Conservation (phyloP, 192 early-diverging fungal genomes). For the Helicostylum pulchrum region DNA sequence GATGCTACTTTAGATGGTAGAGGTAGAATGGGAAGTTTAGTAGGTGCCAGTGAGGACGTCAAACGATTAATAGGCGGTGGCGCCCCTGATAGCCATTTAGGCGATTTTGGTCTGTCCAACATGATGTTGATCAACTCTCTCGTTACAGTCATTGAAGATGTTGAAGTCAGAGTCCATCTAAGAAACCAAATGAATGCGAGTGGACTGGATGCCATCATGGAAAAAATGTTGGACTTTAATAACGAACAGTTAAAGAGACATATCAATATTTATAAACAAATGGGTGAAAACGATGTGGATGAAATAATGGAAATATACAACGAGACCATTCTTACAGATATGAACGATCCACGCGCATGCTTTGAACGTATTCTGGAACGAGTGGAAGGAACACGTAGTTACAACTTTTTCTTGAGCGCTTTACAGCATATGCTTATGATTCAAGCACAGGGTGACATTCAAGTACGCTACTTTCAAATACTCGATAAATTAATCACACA, state of each 20-base stretch:
- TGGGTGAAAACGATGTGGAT: conserved; percentile 45
- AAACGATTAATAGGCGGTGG: conserved; percentile 53
- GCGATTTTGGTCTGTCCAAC: conserved; percentile 73
- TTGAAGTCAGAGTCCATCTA: conserved; percentile 69
- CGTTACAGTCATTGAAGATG: conserved; percentile 69
- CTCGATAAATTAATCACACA: conserved; percentile 75
- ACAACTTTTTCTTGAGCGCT: conserved; percentile 70
- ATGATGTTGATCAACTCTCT: conserved; percentile 76
- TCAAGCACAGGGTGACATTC: conserved; percentile 61
- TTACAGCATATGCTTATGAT: conserved; percentile 73
- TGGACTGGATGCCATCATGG: conserved; percentile 66
- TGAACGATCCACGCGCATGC: conserved; percentile 76
- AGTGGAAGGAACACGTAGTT: conserved; percentile 69
- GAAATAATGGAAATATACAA: conserved; percentile 63
- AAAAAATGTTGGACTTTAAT: conserved; percentile 50
- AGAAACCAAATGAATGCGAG: conserved; percentile 70
- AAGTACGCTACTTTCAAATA: conserved; percentile 72
- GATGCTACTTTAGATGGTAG: conserved; percentile 77
- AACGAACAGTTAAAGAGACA: conserved; percentile 46
- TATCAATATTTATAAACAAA: conserved; percentile 29
- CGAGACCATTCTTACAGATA: conserved; percentile 65
- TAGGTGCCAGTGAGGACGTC: conserved; percentile 71
- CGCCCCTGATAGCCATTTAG: conserved; percentile 67
- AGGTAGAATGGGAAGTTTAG: conserved; percentile 74
- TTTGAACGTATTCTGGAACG: conserved; percentile 66